Percentiles rank a stretch among this genome's conserved stretches.
phyloP scores from a whole-genome alignment of 305 asterid species.

The Fraxinus angustifolia region DNA sequence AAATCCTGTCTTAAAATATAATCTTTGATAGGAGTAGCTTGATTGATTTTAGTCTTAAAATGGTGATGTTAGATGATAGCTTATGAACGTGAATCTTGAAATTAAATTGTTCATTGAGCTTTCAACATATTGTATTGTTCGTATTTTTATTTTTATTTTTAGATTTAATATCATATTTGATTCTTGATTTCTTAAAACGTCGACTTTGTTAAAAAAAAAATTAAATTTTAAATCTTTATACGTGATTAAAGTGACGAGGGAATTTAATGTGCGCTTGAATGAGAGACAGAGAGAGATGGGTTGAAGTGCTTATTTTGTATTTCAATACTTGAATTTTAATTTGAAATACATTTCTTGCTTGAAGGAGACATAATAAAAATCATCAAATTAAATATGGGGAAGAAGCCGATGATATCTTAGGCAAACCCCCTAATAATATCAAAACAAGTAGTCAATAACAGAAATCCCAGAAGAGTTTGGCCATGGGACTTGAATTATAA shows the following conservation, averaged over 20 bases:
- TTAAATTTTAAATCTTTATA: no score
- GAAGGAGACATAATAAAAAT: conserved; percentile 1
- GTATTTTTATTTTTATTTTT: no score
- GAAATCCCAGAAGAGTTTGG: conserved; percentile 43
- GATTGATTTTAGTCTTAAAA: no score
- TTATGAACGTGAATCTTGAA: neutral
- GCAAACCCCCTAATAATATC: conserved; percentile 1
- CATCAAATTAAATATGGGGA: neutral
- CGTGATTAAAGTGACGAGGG: neutral
- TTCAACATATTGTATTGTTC: no score
- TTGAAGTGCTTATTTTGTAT: conserved; percentile 30
- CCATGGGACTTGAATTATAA: conserved; percentile 58
- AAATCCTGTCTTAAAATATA: neutral
- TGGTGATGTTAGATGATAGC: no score
- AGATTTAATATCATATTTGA: neutral
- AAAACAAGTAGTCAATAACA: conserved; percentile 51
- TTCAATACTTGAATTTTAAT: conserved; percentile 23
- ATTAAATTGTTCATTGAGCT: neutral
- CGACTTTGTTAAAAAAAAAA: no score
- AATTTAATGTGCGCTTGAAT: neutral
- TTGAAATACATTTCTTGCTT: conserved; percentile 16
- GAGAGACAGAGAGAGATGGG: neutral
- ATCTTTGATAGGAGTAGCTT: neutral
- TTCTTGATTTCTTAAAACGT: neutral
- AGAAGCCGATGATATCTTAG: conserved; percentile 6